Conservation (phyloP, 2,329 filamentous ascomycete species). For the Hypoxylon sp. region DNA sequence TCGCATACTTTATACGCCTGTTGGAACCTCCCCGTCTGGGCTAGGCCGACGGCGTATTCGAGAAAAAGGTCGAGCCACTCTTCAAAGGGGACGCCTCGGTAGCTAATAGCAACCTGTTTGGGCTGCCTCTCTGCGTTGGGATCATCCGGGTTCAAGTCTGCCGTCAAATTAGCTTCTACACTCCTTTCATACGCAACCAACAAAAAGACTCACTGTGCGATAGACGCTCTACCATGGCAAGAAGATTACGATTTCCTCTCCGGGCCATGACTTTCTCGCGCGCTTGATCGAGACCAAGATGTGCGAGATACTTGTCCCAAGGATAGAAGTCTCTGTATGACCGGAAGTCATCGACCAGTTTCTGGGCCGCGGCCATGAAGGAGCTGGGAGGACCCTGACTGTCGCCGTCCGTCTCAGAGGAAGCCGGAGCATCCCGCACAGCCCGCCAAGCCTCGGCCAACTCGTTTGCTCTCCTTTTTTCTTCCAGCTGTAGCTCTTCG, state of each 20-base stretch:
- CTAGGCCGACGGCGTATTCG: conserved; percentile 81
- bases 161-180: conserved; percentile 26
- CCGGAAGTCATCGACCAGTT: conserved; percentile 69
- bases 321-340: conserved; percentile 70
- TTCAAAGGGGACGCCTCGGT: conserved; percentile 79
- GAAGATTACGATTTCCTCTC: conserved; percentile 53
- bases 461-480: conserved; percentile 44
- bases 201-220: conserved; percentile 56
- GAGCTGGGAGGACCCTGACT: conserved; percentile 53
- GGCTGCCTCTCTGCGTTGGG: conserved; percentile 42
- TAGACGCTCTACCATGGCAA: conserved; percentile 64
- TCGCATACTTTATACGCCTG: conserved; percentile 84
- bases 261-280: conserved; percentile 41
- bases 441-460: conserved; percentile 50
- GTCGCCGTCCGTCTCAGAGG: conserved; percentile 27
- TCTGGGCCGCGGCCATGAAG: conserved; percentile 67
- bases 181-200: not conserved
- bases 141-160: conserved; percentile 48
- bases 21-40: conserved; percentile 69
- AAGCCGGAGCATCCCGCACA: conserved; percentile 44
- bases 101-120: conserved; percentile 47
- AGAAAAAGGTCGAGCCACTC: conserved; percentile 91
- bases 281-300: conserved; percentile 57
- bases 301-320: conserved; percentile 70
- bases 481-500: conserved; percentile 44